Evolutionary conservation across 805 yeast genomes (phyloP).

Genomic region (Candida odintsovae): DNA sequence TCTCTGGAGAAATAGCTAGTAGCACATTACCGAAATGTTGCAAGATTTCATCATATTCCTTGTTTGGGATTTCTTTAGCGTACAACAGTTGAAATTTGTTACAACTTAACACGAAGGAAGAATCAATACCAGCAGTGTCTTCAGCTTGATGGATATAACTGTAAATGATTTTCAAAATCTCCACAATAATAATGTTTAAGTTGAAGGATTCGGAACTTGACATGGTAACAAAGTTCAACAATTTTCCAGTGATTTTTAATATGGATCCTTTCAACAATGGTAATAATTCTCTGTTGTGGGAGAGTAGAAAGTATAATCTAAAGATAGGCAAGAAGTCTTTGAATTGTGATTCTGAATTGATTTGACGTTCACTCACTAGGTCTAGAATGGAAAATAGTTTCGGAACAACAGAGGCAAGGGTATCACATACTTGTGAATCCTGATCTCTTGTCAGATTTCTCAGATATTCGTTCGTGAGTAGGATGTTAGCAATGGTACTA

Average conservation of each 20-base stretch:
- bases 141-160: constrained; percentile 20
- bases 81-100: constrained; percentile 22
- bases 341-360: constrained; percentile 21
- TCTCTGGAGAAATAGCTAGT: constrained; percentile 17
- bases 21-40: constrained; percentile 24
- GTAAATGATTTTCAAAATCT: constrained; percentile 23
- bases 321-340: constrained; percentile 22
- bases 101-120: constrained; percentile 23
- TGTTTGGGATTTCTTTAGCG: constrained; percentile 6
- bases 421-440: neutral
- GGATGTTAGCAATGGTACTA: constrained; percentile 18
- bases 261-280: constrained; percentile 11
- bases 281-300: constrained; percentile 12
- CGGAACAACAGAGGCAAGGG: constrained; percentile 6
- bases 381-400: constrained; percentile 13
- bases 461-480: constrained; percentile 13
- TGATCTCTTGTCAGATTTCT: constrained; percentile 5
- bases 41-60: constrained; percentile 21
- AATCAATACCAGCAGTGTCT: constrained; percentile 21
- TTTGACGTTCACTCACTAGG: constrained; percentile 20
- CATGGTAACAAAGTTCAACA: constrained; percentile 21
- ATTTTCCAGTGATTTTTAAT: constrained; percentile 17
- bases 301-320: constrained; percentile 19
- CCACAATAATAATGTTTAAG: constrained; percentile 21
- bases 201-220: constrained; percentile 15